Base-by-base conservation (phyloP, 129 eudicot genomes). In the Silybum marianum region DNA sequence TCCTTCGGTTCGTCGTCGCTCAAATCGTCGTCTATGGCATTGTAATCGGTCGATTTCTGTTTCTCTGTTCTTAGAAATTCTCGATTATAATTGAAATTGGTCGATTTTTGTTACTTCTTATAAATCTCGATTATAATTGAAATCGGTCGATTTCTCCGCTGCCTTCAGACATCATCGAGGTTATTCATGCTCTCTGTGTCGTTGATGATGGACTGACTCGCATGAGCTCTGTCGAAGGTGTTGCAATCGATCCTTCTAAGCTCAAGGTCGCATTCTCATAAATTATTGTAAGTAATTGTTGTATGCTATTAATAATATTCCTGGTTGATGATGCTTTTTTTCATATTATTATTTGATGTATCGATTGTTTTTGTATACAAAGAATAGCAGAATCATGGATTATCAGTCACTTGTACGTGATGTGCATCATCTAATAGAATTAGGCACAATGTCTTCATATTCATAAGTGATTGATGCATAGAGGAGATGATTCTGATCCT, bases 91-190 rank as follows among this genome's bases (percentile, higher is more conserved):
- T n/a, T n/a, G n/a, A n/a, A n/a, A n/a, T n/a, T n/a, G 30, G 30
- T 26, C 30, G 30, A 26, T 26, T 26, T 26, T 2, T 26, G 30
- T 26, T 26, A 0, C 30, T 26, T 26, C 30, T 26, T 2, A 26
- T 1, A 26, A 26, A 26, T 26, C 30, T 26, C 30, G 30, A 26
- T 26, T 26, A 26, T 26, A 26, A 26, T 26, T 26, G 30, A 26
- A 26, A 26, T 26, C 2, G 30, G 2, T 26, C 30, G 30, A 26
- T 94, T 94, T 71, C 86, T 87, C 14, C 80, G 98, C 3, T 94
- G 98, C 75, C 84, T 94, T 19, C 90, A 94, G 85, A 91, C 98
- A 46, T 97, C 98, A 38, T 80, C 93, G 93, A 89, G 74, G 93
- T 83, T 30, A 73, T 94, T 48, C 40, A 85, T 16, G 98, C 88